Evolutionary conservation across 345 rosid genomes (phyloP).

Genomic region (Lepidium aucheri): DNA sequence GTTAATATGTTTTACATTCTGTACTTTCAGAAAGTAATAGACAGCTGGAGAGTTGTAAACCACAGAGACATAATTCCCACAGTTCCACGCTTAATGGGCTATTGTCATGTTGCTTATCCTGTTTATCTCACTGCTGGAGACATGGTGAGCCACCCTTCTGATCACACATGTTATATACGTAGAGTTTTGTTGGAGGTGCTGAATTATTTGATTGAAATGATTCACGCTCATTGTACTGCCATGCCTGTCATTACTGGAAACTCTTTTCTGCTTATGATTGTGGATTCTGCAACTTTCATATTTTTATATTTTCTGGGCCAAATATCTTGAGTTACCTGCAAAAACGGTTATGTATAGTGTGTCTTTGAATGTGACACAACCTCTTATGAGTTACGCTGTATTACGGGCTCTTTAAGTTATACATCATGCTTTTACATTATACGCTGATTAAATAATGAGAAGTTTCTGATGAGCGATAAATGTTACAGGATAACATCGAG

Average conservation of each 20-base stretch:
- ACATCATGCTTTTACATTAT: background rate
- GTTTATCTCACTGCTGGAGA: constrained; percentile 74
- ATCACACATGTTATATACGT: background rate
- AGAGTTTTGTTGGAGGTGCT: background rate
- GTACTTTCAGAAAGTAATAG: constrained; percentile 61
- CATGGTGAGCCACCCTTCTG: constrained; percentile 37
- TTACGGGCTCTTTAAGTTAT: background rate
- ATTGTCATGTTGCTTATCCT: constrained; percentile 94
- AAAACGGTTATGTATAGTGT: background rate
- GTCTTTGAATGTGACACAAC: background rate
- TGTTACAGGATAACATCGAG: constrained; percentile 51
- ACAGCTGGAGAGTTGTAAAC: constrained; percentile 94
- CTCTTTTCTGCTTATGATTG: background rate
- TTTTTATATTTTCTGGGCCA: background rate
- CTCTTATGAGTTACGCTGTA: background rate
- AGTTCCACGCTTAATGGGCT: constrained; percentile 92
- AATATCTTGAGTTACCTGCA: background rate
- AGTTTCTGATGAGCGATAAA: background rate
- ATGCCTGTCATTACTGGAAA: background rate
- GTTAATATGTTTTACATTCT: constrained; percentile 2
- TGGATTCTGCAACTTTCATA: background rate
- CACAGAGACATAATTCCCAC: constrained; percentile 98
- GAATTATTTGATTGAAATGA: background rate
- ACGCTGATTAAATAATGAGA: background rate
- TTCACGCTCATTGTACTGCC: background rate